phyloP scores from a whole-genome alignment of 108 stramenopile species.

The Hondaea fermentalgiana region DNA sequence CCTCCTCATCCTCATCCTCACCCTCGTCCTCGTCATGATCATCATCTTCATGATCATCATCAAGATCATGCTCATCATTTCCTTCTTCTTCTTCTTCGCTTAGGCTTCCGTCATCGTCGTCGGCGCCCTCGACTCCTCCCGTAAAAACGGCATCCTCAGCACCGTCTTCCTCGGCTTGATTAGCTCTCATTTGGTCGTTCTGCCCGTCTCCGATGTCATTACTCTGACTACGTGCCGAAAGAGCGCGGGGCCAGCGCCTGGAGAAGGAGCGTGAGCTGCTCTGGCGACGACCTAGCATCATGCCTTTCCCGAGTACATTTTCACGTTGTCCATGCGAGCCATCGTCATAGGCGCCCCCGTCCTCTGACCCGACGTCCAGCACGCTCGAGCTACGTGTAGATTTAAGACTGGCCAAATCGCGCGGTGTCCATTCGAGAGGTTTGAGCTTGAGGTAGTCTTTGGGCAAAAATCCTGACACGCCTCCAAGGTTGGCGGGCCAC shows the following conservation, averaged over 20 bases:
- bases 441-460: background rate
- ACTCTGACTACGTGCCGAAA: no score
- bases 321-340: no score
- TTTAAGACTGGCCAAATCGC: background rate
- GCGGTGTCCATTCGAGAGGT: background rate
- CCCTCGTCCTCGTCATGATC: no score
- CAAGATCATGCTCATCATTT: background rate
- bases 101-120: no score
- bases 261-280: no score
- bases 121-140: no score
- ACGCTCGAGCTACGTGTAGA: background rate
- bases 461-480: background rate
- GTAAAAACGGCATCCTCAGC: background rate
- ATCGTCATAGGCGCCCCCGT: background rate
- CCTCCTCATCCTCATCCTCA: background rate
- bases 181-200: no score
- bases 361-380: background rate
- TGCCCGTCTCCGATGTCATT: no score
- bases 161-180: background rate
- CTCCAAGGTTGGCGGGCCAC: background rate
- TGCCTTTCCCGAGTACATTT: no score
- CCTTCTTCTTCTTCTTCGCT: no score
- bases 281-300: no score
- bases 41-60: background rate
- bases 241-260: no score